Conservation (phyloP, 2,329 filamentous ascomycete species). For the Ophidiomyces ophidiicola region DNA sequence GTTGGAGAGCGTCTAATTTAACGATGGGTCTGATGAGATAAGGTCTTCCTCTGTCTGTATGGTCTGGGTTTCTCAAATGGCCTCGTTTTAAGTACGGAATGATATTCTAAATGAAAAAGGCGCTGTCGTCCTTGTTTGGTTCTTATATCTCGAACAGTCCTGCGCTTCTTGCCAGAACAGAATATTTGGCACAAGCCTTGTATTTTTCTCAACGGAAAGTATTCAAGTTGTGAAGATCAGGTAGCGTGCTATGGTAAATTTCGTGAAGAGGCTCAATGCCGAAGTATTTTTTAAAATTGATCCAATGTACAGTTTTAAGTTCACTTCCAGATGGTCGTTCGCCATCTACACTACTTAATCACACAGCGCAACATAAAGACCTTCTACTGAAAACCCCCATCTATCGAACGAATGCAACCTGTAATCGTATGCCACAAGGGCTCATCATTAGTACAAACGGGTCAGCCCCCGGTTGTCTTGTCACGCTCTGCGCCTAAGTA, state of each 20-base stretch:
- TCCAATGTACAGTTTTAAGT: no score
- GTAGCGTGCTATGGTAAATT: slow-evolving; percentile 10
- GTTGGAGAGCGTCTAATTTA: slow-evolving; percentile 73
- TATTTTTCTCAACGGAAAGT: slow-evolving; percentile 10
- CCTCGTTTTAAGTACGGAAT: slow-evolving; percentile 12
- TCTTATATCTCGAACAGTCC: slow-evolving; percentile 1
- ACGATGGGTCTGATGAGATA: slow-evolving; percentile 20
- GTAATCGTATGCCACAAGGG: no score
- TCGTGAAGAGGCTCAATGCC: slow-evolving; percentile 5
- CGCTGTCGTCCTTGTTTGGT: slow-evolving; percentile 8
- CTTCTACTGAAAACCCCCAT: no score
- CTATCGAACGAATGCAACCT: no score
- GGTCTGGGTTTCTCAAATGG: slow-evolving; percentile 10
- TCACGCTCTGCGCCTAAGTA: no score
- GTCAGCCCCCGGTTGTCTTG: no score
- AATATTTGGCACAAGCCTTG: slow-evolving; percentile 6
- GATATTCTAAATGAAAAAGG: slow-evolving; percentile 12
- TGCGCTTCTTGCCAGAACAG: not conserved
- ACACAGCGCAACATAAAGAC: no score
- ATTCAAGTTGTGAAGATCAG: slow-evolving; percentile 8
- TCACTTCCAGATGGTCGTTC: no score
- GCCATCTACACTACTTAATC: no score
- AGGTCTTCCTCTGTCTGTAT: slow-evolving; percentile 9
- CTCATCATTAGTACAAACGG: no score
- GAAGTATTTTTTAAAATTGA: no score